These are phyloP conservation scores for Mucor racemosus DNA, from an alignment of 371 early-diverging fungal species.

Conservation along the genomic window DNA sequence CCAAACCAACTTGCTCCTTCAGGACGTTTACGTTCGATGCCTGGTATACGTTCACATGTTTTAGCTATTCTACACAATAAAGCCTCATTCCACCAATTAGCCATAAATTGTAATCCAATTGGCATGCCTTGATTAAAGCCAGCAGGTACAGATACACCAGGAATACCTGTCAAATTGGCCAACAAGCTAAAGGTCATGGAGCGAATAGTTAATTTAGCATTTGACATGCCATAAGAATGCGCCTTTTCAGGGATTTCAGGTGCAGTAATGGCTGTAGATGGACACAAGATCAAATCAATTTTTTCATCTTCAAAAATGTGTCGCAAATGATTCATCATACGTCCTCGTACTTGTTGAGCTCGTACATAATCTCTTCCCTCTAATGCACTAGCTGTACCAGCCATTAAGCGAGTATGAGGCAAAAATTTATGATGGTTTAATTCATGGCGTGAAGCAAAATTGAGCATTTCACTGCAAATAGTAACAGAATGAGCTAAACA, in stretches of 20 bases:
- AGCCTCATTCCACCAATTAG: conserved; percentile 75
- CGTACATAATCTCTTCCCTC: conserved; percentile 52
- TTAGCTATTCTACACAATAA: conserved; percentile 61
- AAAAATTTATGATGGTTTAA: conserved; percentile 27
- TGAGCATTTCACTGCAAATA: conserved; percentile 66
- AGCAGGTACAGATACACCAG: conserved; percentile 69
- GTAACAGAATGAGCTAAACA: conserved; percentile 66
- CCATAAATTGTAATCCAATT: conserved; percentile 74
- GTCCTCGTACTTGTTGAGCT: conserved; percentile 66
- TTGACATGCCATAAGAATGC: conserved; percentile 54
- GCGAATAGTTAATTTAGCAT: conserved; percentile 53
- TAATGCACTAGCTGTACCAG: conserved; percentile 22
- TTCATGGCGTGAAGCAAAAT: conserved; percentile 35
- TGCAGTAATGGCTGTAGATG: conserved; percentile 65
- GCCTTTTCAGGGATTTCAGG: conserved; percentile 59
- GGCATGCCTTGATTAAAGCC: conserved; percentile 66
- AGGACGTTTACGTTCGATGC: conserved; percentile 35
- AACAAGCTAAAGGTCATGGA: conserved; percentile 64
- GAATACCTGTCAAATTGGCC: conserved; percentile 75
- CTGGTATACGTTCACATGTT: conserved; percentile 49
- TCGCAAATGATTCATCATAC: conserved; percentile 57
- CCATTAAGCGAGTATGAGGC: conserved; percentile 45
- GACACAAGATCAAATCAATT: conserved; percentile 60
- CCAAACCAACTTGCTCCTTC: conserved; percentile 7
- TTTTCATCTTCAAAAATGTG: conserved; percentile 49